Conservation (phyloP, 345 rosid genomes). For the Eucalyptus tenuipes region DNA sequence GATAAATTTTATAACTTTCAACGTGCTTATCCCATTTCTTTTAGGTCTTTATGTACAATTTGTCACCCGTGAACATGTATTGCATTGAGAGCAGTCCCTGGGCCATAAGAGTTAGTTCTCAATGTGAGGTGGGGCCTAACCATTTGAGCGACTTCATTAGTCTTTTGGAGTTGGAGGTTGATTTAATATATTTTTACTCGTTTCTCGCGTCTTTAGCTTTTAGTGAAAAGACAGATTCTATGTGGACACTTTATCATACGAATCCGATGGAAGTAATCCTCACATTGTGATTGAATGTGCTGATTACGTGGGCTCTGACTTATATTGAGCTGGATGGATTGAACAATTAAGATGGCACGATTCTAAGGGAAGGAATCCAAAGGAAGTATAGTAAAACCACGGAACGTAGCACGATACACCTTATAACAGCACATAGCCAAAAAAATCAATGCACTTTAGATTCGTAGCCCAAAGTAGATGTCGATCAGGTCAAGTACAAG, state of each 20-base stretch:
- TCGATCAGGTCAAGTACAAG: not conserved
- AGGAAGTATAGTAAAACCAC: not conserved
- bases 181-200: not conserved
- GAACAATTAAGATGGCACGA: not conserved
- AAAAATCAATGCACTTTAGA: not conserved
- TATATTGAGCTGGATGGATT: not conserved
- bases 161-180: not conserved
- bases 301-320: not conserved
- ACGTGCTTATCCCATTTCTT: not conserved
- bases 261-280: not conserved
- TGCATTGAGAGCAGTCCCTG: not conserved
- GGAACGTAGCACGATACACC: too few species aligned
- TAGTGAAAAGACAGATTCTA: not conserved
- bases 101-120: not conserved
- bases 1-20: not conserved
- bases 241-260: not conserved
- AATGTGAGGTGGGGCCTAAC: not conserved
- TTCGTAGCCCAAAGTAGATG: not conserved
- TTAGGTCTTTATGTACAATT: not conserved
- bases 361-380: not conserved
- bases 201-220: not conserved
- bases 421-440: not conserved
- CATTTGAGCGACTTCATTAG: not conserved
- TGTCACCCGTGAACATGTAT: not conserved
- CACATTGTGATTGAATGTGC: not conserved